Evolutionary conservation across 345 rosid species (phyloP), one percentile per base, ranked within the genome.

Genomic region (Hevea brasiliensis): DNA sequence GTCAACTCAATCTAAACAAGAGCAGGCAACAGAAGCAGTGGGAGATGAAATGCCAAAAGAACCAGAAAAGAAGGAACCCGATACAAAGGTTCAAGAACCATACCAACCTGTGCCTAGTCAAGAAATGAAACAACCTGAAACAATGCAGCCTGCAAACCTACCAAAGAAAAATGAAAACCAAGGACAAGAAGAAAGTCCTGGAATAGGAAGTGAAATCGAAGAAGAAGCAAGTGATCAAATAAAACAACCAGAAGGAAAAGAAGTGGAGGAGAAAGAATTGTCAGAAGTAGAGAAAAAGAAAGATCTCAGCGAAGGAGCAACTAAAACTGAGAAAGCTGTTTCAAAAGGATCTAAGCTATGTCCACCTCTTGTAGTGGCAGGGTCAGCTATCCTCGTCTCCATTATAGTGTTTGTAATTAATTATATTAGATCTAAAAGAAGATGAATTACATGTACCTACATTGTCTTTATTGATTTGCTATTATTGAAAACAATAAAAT

Each of bases 361-460:
- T 47, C 59, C 47, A 66, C 85, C 86, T 71, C 42, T 68, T 47
- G 42, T 77, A 47, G 60, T 85, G 3, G 91, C 92, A 59, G 94
- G 92, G 57, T 91, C 92, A 47, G 74, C 88, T n/a, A 59, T 89
- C 14, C 72, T 89, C 24, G 81, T 84, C 67, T 81, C 92, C 64
- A 77, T 91, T 66, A 79, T 89, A 73, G 94, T 87, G 67, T 14
- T 91, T 51, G 87, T 83, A 58, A 70, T 88, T 45, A 60, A 58
- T 61, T 67, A 81, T 15, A 80, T 84, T 68, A 87, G 84, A 82
- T 70, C 85, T 60, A 88, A 84, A 77, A 86, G 62, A 77, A 83
- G 77, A 73, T 74, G 65, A 78, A 27, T 55, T 58, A 0, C 32
- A 32, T 44, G 29, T 47, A 41, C 13, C 3, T 20, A n/a, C 24